Percentiles rank a stretch among this genome's conserved stretches.
These are phyloP conservation scores for Venturia aucupariae DNA, from an alignment of 2,329 filamentous ascomycete genomes.

Conservation along the genomic window DNA sequence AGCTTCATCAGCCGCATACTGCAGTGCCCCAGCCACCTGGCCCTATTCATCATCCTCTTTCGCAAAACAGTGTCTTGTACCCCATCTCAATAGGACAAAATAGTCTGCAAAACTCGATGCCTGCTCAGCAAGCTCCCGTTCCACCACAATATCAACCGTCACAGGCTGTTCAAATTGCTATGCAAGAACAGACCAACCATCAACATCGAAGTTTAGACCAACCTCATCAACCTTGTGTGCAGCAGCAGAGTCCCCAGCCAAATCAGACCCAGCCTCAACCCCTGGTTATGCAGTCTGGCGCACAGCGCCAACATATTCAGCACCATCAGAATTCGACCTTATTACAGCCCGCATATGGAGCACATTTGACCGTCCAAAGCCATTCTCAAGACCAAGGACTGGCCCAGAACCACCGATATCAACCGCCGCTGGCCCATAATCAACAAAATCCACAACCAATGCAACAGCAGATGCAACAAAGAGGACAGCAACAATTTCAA, in stretches of 20 bases:
- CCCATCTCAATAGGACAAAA: not conserved
- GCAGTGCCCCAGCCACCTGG: not conserved
- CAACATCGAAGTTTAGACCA: not conserved
- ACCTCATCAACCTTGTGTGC: not conserved
- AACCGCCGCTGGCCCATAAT: not conserved
- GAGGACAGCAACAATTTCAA: not conserved
- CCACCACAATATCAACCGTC: not conserved
- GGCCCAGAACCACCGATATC: not conserved
- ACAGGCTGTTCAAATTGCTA: not conserved
- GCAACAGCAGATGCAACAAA: not conserved
- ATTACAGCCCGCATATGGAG: not conserved
- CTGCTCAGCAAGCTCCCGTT: not conserved
- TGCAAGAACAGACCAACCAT: not conserved
- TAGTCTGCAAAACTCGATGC: not conserved
- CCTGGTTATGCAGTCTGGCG: not conserved
- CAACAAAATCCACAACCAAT: not conserved
- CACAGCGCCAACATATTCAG: not conserved
- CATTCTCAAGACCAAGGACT: not conserved
- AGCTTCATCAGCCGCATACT: not conserved
- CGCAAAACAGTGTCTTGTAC: not conserved
- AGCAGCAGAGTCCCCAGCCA: not conserved
- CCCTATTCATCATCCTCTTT: not conserved
- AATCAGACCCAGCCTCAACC: not conserved
- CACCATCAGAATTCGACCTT: not conserved
- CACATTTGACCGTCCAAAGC: not conserved